Percentiles rank a stretch among this genome's conserved stretches.
phyloP scores from a whole-genome alignment of 192 early-diverging fungal genomes.

The Anaeromyces robustus region DNA sequence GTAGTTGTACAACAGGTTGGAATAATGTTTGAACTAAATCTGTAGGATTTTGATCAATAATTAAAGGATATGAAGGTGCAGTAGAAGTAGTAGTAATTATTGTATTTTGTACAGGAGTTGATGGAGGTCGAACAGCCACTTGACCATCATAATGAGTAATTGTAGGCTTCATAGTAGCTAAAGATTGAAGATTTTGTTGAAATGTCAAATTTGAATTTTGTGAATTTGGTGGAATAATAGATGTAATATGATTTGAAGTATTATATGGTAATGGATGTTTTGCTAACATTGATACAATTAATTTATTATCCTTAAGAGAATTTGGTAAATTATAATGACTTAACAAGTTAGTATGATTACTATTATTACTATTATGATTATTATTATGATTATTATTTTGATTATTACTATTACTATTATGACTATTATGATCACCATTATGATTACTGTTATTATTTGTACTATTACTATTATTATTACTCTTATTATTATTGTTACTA shows the following conservation, averaged over 20 bases:
- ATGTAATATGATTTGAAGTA: background rate
- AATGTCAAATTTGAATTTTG: background rate
- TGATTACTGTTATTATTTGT: background rate
- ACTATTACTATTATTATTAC: background rate
- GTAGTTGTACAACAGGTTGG: background rate
- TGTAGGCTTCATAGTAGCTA: background rate
- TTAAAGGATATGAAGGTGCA: background rate
- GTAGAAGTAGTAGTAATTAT: background rate
- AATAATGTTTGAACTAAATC: background rate
- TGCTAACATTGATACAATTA: background rate
- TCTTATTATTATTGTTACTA: background rate
- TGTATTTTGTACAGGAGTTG: background rate
- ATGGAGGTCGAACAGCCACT: background rate
- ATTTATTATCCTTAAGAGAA: background rate
- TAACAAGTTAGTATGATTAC: background rate
- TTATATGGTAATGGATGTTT: background rate
- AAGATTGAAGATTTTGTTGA: background rate
- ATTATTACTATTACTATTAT: too few relatives aligned
- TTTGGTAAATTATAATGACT: background rate
- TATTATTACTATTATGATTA: background rate
- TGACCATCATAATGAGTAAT: background rate
- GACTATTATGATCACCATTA: background rate
- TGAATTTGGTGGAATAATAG: background rate
- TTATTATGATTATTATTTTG: background rate
- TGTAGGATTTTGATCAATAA: background rate